phyloP scores from a whole-genome alignment of 768 basidiomycete species.

The Porphyrellus cyaneotinctus region DNA sequence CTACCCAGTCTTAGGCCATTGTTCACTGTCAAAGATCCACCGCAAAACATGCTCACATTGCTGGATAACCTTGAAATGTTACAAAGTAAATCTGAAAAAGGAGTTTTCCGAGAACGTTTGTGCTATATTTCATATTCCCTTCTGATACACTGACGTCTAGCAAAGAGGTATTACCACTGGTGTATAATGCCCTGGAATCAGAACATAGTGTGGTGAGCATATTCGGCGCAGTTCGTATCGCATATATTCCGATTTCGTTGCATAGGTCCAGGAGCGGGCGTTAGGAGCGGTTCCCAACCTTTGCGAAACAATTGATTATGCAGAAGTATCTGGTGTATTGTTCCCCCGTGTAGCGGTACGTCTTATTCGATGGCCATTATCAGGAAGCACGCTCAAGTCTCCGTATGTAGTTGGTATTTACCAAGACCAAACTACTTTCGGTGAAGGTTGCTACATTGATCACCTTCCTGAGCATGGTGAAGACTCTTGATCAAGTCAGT shows the following conservation, averaged over 20 bases:
- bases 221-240: background rate
- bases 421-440: slow-evolving; percentile 81
- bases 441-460: slow-evolving; percentile 87
- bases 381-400: slow-evolving; percentile 10
- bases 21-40: slow-evolving; percentile 89
- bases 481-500: slow-evolving; percentile 80
- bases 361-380: slow-evolving; percentile 8
- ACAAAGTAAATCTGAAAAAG: slow-evolving; percentile 84
- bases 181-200: slow-evolving; percentile 95
- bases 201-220: slow-evolving; percentile 74
- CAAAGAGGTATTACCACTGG: slow-evolving; percentile 89
- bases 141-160: slow-evolving; percentile 1
- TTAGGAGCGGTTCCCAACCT: slow-evolving; percentile 78
- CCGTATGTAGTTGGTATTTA: slow-evolving; percentile 79
- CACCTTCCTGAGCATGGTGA: slow-evolving; percentile 86
- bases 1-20: slow-evolving; percentile 87
- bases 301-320: slow-evolving; percentile 93
- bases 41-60: slow-evolving; percentile 93
- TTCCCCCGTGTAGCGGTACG: slow-evolving; percentile 92
- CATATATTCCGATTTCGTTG: slow-evolving; percentile 4
- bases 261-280: slow-evolving; percentile 89
- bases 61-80: slow-evolving; percentile 85
- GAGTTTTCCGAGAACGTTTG: slow-evolving; percentile 84
- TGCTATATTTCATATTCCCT: slow-evolving; percentile 8
- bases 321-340: slow-evolving; percentile 84